phyloP scores from a whole-genome alignment of 208 protist genomes.

The Crithidia sp. region DNA sequence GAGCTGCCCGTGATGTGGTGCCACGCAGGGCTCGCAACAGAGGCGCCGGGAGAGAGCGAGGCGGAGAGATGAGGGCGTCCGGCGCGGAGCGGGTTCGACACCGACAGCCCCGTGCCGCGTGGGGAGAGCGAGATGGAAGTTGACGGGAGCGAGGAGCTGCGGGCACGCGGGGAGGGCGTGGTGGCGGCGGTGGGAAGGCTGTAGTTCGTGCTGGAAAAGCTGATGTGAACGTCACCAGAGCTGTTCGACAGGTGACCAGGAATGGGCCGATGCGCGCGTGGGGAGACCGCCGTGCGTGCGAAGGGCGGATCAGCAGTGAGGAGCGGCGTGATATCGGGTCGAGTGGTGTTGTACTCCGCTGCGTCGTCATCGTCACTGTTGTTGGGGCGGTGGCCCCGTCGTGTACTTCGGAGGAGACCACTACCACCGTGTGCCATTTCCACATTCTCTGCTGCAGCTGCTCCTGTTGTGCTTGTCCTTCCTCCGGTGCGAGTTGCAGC shows the following conservation, averaged over 20 bases:
- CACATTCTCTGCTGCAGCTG: neutral
- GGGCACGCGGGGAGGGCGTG: neutral
- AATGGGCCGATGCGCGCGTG: neutral
- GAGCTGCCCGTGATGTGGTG: neutral
- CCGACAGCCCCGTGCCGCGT: neutral
- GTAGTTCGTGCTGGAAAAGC: neutral
- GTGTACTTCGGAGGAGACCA: too few species aligned
- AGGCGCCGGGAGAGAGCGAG: conserved; percentile 8
- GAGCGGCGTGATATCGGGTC: neutral
- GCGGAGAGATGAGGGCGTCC: neutral
- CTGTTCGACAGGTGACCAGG: neutral
- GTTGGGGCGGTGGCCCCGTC: too few species aligned
- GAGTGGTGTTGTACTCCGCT: neutral
- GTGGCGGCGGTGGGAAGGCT: neutral
- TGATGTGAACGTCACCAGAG: neutral
- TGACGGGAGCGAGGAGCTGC: neutral
- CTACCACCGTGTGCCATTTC: too few species aligned
- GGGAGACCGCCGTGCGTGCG: neutral
- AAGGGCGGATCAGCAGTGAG: neutral
- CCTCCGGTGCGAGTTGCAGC: too few species aligned
- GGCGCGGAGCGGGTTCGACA: neutral
- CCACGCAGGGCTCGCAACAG: neutral
- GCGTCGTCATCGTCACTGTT: too few species aligned
- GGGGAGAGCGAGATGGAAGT: conserved; percentile 8
- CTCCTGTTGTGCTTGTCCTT: neutral